Evolutionary conservation across 805 yeast genomes (phyloP).

Genomic region (Sugiyamaella smithiae): DNA sequence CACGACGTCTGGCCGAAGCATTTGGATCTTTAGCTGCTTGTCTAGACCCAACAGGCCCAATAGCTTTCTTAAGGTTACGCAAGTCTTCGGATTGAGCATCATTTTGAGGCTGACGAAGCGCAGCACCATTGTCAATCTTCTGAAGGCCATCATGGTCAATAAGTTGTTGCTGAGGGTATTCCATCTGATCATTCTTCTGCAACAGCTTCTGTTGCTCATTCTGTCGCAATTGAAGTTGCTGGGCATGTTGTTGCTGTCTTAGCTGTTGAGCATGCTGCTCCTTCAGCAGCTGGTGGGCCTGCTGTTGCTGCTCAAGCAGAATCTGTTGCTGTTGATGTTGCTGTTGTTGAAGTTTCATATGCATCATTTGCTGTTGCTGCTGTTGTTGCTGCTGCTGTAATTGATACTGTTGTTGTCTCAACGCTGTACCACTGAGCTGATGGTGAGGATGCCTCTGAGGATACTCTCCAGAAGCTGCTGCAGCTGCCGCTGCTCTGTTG

Average conservation of each 20-base stretch:
- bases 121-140: not conserved
- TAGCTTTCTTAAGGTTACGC: slow-evolving; percentile 28
- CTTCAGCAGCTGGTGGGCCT: slow-evolving; percentile 11
- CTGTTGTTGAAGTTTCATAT: slow-evolving; percentile 26
- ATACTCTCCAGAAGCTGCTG: slow-evolving; percentile 20
- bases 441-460: slow-evolving; percentile 24
- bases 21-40: slow-evolving; percentile 24
- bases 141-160: not conserved
- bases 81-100: slow-evolving; percentile 27
- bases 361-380: slow-evolving; percentile 29
- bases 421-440: slow-evolving; percentile 27
- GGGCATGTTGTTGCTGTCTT: slow-evolving; percentile 8
- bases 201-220: slow-evolving; percentile 9
- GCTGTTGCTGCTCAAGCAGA: slow-evolving; percentile 11
- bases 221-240: slow-evolving; percentile 10
- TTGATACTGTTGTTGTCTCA: slow-evolving; percentile 41
- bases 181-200: slow-evolving; percentile 3
- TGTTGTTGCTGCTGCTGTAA: slow-evolving; percentile 42
- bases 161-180: slow-evolving; percentile 7
- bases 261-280: slow-evolving; percentile 12
- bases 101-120: slow-evolving; percentile 10
- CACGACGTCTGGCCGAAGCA: slow-evolving; percentile 50
- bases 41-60: slow-evolving; percentile 26
- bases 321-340: slow-evolving; percentile 12
- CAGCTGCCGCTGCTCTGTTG: slow-evolving; percentile 38